Percentiles rank a stretch among this genome's conserved stretches.
Evolutionary conservation across 2,329 filamentous ascomycete genomes (phyloP).

Genomic region (Colletotrichum tanaceti): DNA sequence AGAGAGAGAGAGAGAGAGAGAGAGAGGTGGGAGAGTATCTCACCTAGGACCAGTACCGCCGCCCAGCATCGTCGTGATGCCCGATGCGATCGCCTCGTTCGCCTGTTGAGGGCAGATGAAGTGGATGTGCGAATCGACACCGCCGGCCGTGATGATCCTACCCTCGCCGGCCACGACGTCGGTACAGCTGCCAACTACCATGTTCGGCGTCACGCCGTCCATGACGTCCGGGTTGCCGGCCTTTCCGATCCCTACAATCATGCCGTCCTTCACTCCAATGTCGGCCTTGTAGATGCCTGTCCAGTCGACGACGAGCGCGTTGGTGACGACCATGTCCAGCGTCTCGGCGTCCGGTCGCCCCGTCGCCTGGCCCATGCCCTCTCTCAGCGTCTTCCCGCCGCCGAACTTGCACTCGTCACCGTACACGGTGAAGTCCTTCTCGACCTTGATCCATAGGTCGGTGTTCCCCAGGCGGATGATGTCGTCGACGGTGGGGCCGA

Average conservation of each 20-base stretch:
- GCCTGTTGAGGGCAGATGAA: constrained; percentile 96
- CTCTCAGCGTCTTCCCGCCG: constrained; percentile 90
- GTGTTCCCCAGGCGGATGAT: constrained; percentile 84
- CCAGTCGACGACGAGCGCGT: constrained; percentile 91
- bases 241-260: constrained; percentile 91
- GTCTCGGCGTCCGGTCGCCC: constrained; percentile 78
- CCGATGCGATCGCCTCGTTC: constrained; percentile 83
- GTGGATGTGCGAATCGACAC: constrained; percentile 91
- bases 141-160: constrained; percentile 91
- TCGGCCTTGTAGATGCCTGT: constrained; percentile 96
- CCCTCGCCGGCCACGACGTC: constrained; percentile 93
- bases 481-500: constrained; percentile 91
- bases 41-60: constrained; percentile 92
- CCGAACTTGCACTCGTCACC: constrained; percentile 97
- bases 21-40: constrained; percentile 38
- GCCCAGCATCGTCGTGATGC: constrained; percentile 90
- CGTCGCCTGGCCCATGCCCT: constrained; percentile 94
- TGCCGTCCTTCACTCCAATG: constrained; percentile 89
- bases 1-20: too few species aligned
- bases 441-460: constrained; percentile 90
- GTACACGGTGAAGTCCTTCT: constrained; percentile 85
- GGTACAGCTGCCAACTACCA: constrained; percentile 88
- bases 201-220: constrained; percentile 81
- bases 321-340: constrained; percentile 87
- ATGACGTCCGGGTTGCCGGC: constrained; percentile 98